Conservation (phyloP, 2,329 filamentous ascomycete genomes). For the Pyricularia sp. region DNA sequence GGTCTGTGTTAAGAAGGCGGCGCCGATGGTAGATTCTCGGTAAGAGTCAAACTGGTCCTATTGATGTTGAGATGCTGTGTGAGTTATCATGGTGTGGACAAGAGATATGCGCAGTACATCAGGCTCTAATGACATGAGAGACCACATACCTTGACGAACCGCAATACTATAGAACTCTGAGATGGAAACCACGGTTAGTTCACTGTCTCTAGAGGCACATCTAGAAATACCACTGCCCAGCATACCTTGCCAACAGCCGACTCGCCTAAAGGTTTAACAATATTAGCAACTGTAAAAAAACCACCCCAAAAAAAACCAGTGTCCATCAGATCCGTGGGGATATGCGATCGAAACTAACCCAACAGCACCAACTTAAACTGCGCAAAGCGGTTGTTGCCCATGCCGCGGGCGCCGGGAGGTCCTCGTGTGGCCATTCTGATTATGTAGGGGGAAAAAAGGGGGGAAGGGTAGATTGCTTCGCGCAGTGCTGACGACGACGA, state of each 20-base stretch:
- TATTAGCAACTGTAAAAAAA: constrained; percentile 7
- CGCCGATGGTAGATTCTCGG: constrained; percentile 94
- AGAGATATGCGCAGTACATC: not conserved
- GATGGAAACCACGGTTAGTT: not conserved
- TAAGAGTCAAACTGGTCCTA: constrained; percentile 98
- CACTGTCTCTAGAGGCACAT: not conserved
- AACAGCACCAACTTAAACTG: constrained; percentile 98
- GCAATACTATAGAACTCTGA: constrained; percentile 90
- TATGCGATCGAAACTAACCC: constrained; percentile 44
- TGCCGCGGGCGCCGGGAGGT: constrained; percentile 44
- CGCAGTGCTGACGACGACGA: not conserved
- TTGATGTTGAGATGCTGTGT: constrained; percentile 1
- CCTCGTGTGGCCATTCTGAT: constrained; percentile 68
- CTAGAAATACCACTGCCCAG: not conserved
- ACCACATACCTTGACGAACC: constrained; percentile 87
- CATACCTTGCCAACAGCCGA: constrained; percentile 94
- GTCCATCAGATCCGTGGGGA: constrained; percentile 6
- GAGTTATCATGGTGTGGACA: not conserved
- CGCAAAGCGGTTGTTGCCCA: constrained; percentile 70
- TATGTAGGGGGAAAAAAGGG: not conserved
- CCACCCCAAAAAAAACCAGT: constrained; percentile 5
- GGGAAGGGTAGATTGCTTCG: not conserved
- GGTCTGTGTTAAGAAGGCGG: constrained; percentile 96
- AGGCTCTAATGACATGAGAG: not conserved
- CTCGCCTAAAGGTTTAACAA: constrained; percentile 56